Conservation (phyloP, 225 moss, liverwort and hornwort genomes). For the Marchantia paleacea region DNA sequence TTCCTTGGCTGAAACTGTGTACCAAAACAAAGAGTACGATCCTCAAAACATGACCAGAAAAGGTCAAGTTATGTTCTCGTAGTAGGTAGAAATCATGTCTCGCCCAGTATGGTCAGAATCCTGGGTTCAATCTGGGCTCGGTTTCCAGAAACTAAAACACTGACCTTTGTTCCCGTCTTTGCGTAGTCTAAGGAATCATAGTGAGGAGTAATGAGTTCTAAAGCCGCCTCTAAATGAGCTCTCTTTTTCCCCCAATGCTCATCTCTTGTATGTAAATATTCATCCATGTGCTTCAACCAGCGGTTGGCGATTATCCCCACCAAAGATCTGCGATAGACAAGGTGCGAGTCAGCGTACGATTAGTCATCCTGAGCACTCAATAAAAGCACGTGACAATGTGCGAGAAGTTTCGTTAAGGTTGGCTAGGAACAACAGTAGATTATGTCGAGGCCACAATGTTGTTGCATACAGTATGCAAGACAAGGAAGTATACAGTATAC, state of each 20-base stretch:
- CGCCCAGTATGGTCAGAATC: background rate
- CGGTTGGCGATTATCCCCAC: background rate
- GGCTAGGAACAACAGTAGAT: too few relatives aligned
- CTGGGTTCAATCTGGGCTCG: too few relatives aligned
- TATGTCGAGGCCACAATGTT: too few relatives aligned
- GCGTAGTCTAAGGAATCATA: background rate
- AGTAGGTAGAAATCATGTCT: background rate
- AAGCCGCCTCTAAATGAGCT: constrained; percentile 3
- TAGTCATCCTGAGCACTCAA: too few relatives aligned
- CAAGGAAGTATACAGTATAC: too few relatives aligned
- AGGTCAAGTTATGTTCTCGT: background rate
- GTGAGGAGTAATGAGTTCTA: background rate
- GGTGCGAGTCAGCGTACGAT: background rate
- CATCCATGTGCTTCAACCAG: constrained; percentile 15
- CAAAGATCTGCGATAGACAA: background rate
- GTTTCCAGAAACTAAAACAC: background rate
- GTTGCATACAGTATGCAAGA: too few relatives aligned
- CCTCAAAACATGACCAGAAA: background rate
- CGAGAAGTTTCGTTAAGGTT: too few relatives aligned
- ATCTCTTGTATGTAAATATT: constrained; percentile 3
- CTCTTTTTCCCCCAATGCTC: background rate
- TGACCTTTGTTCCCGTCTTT: constrained; percentile 5
- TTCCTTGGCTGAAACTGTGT: background rate
- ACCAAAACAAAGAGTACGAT: background rate
- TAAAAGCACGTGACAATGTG: too few relatives aligned